A percentile compares a stretch with the other conserved stretches of the same genome.
Conservation (phyloP, 257 asterid species). For the Nicotiana obtusifolia region DNA sequence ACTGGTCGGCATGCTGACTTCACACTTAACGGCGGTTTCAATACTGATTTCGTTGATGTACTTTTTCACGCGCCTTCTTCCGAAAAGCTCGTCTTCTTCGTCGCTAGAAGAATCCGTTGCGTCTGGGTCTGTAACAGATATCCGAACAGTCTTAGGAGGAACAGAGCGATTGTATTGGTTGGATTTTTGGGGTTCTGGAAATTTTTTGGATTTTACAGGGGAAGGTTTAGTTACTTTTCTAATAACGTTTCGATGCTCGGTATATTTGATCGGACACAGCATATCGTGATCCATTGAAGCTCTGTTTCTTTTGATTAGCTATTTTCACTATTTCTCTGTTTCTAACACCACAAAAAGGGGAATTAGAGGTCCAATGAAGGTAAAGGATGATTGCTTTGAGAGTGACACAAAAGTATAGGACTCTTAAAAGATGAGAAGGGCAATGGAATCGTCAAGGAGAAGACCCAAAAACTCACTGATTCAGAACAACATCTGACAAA, state of each 20-base stretch:
- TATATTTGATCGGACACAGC: slow-evolving; percentile 52
- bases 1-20: not conserved
- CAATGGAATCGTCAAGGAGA: slow-evolving; percentile 25
- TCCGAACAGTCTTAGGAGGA: slow-evolving; percentile 41
- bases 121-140: slow-evolving; percentile 59
- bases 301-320: slow-evolving; percentile 2
- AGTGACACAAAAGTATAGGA: slow-evolving; percentile 2
- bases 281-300: slow-evolving; percentile 41
- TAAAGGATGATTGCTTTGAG: slow-evolving; percentile 21
- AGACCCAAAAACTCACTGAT: slow-evolving; percentile 22
- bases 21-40: slow-evolving; percentile 9
- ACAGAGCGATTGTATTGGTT: not conserved
- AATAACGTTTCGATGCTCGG: slow-evolving; percentile 47
- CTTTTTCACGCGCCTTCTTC: slow-evolving; percentile 47
- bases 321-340: not conserved
- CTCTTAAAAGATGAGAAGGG: slow-evolving; percentile 14
- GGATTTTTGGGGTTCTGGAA: not conserved
- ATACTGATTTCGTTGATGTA: slow-evolving; percentile 52
- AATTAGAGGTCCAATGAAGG: not conserved
- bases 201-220: slow-evolving; percentile 19
- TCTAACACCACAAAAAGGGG: not conserved
- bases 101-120: slow-evolving; percentile 85
- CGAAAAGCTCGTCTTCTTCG: slow-evolving; percentile 49
- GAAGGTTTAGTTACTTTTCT: slow-evolving; percentile 37
- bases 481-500: slow-evolving; percentile 40